Base-by-base conservation (phyloP, 176 grass and related monocot species). In the Saccharum spontaneum region DNA sequence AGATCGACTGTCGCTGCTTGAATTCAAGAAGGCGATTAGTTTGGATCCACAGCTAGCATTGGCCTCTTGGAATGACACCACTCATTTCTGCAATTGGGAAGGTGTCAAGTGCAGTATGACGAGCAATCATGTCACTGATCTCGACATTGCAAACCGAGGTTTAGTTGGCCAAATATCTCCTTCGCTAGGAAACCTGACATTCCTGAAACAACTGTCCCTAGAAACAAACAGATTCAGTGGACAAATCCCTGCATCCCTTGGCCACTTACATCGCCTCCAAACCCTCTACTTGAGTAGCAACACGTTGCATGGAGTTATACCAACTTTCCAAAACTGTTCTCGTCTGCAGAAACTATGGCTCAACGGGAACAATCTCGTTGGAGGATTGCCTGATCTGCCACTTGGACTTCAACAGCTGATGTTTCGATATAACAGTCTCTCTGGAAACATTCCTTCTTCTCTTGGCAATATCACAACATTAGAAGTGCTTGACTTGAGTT, bases 161-260 rank as follows among this genome's bases (percentile, higher is more conserved):
- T 77, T 85, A 28, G 28, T 10, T 0, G 41, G 75, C 2, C 63
- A 64, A 28, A 86, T 86, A 46, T 79, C 88, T 65, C 48, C 76
- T 1, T 69, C 59, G 0, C 63, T 85, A 1, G 83, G 73, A n/a
- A 64, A 75, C 59, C 6, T 85, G 22, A 59, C 59, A 46, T 73
- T 62, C 43, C 75, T 85, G 1, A 73, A 43, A 78, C 17, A 45
- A 43, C 7, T 85, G 8, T 1, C 1, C 31, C 57, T 78, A 30
- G 23, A 5, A 1, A 41, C 75, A 2, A 88, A 79, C 37, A 9
- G 4, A 10, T 79, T 79, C 40, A 79, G 24, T 1, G 80, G 80
- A 7, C 10, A 46, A 7, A 84, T 89, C 62, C 87, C 82, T 1
- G 20, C 28, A 65, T 79, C 18, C 45, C 65, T 89, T 62, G 82